Evolutionary conservation across 2,329 filamentous ascomycete species (phyloP).

Genomic region (Calonectria naviculata): DNA sequence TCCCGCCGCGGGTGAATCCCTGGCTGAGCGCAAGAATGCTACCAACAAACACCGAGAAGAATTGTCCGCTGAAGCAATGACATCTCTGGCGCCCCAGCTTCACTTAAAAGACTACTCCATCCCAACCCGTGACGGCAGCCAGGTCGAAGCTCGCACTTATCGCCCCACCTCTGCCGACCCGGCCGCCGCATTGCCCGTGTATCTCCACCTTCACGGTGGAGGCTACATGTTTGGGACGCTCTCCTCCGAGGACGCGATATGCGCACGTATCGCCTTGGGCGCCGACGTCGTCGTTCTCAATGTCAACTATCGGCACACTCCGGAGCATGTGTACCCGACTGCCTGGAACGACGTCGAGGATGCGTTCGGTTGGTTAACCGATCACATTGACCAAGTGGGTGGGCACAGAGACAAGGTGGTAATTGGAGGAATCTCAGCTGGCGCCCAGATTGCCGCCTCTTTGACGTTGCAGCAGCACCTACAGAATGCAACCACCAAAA

Average conservation of each 20-base stretch:
- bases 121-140: constrained; percentile 17
- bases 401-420: constrained; percentile 44
- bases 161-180: constrained; percentile 1
- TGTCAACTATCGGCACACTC: constrained; percentile 70
- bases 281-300: constrained; percentile 59
- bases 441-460: constrained; percentile 53
- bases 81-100: constrained; percentile 38
- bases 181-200: constrained; percentile 58
- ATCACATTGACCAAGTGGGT: constrained; percentile 21
- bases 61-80: constrained; percentile 23
- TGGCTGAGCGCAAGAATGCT: constrained; percentile 13
- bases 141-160: constrained; percentile 29
- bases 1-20: constrained; percentile 9
- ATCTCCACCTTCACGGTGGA: constrained; percentile 64
- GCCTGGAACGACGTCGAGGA: constrained; percentile 66
- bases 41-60: constrained; percentile 26
- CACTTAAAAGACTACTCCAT: constrained; percentile 45
- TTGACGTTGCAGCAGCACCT: constrained; percentile 52
- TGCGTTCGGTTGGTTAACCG: constrained; percentile 63
- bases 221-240: constrained; percentile 67
- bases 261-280: constrained; percentile 57
- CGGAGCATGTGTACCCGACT: constrained; percentile 61
- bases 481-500: constrained; percentile 12
- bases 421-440: constrained; percentile 61
- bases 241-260: constrained; percentile 62